A percentile compares a stretch with the other conserved stretches of the same genome.
phyloP scores from a whole-genome alignment of 768 basidiomycete species.

The Kwoniella europaea region DNA sequence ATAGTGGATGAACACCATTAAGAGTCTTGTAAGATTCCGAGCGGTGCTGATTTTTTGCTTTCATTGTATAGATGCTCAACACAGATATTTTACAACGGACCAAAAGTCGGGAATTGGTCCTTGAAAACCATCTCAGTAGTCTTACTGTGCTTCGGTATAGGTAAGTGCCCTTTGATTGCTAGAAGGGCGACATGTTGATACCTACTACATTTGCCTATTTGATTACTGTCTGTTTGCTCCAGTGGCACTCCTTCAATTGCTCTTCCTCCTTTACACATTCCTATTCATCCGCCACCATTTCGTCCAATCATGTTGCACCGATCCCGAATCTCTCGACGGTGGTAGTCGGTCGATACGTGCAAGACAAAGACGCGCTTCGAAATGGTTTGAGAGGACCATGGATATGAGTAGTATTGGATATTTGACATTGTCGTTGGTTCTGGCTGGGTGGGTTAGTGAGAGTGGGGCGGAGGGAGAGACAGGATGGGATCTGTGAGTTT shows the following conservation, averaged over 20 bases:
- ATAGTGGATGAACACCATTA: not conserved
- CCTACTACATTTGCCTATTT: not conserved
- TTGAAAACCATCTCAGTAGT: conserved; percentile 4
- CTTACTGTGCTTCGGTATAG: conserved; percentile 10
- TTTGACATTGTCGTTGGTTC: not conserved
- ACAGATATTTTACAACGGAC: conserved; percentile 16
- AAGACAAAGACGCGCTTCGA: not conserved
- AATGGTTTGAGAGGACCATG: conserved; percentile 30
- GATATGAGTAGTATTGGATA: conserved; percentile 4
- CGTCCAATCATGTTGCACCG: conserved; percentile 2
- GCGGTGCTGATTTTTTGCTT: not conserved
- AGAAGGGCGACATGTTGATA: not conserved
- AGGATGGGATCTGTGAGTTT: conserved; percentile 21
- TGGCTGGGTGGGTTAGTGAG: conserved; percentile 10
- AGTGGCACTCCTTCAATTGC: conserved; percentile 22
- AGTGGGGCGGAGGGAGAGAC: conserved; percentile 14
- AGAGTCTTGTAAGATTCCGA: not conserved
- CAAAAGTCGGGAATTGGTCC: not conserved
- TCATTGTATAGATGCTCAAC: conserved; percentile 3
- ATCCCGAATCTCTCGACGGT: conserved; percentile 7
- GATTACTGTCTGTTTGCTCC: not conserved
- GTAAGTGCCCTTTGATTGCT: conserved; percentile 6
- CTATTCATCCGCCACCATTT: conserved; percentile 13
- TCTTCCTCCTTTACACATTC: conserved; percentile 10
- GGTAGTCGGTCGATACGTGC: not conserved